phyloP scores from a whole-genome alignment of 768 basidiomycete genomes.

The Ramaria sp. region DNA sequence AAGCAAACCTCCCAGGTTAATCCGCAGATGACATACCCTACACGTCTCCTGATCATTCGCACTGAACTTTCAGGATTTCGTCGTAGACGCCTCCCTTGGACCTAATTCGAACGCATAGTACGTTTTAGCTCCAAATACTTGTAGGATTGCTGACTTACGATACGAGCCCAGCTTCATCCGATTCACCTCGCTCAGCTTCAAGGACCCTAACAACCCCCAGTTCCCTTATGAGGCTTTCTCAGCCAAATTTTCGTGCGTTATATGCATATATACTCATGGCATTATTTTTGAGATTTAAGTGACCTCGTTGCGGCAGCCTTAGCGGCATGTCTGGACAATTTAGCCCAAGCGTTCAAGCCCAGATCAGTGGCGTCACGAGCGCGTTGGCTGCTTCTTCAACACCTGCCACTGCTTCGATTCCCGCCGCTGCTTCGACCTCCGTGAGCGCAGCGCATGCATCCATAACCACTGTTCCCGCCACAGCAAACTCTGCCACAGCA shows the following conservation, averaged over 20 bases:
- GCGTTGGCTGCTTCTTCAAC: background rate
- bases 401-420: background rate
- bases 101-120: constrained; percentile 49
- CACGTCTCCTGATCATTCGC: background rate
- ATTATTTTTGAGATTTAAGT: background rate
- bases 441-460: background rate
- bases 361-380: background rate
- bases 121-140: constrained; percentile 12
- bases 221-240: constrained; percentile 67
- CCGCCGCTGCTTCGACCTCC: background rate
- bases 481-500: background rate
- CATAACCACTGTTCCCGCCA: background rate
- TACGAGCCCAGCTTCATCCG: constrained; percentile 59
- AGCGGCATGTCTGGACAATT: constrained; percentile 64
- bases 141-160: background rate
- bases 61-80: constrained; percentile 26
- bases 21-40: background rate
- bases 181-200: constrained; percentile 46
- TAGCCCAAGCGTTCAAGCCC: constrained; percentile 21
- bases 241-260: constrained; percentile 59
- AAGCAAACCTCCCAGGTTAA: background rate
- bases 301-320: constrained; percentile 30
- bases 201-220: constrained; percentile 39
- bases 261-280: background rate
- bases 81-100: constrained; percentile 40